Evolutionary conservation across 2,329 filamentous ascomycete species (phyloP), one percentile per base, ranked within the genome.

Genomic region (Penicillium olsonii): DNA sequence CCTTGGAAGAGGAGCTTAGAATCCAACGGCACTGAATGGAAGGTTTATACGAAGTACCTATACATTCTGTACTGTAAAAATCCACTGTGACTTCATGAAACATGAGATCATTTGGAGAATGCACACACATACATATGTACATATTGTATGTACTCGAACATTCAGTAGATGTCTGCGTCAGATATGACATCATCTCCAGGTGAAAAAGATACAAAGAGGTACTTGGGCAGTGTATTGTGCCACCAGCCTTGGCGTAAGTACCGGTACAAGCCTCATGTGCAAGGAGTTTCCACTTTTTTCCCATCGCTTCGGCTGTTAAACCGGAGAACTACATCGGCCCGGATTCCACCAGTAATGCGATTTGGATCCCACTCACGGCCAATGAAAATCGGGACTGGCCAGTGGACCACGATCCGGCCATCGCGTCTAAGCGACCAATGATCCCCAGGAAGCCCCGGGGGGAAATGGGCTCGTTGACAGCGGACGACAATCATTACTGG

Each of bases 401-500:
- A 35, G n/a, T 35, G 33, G 17, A 35, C 15, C 17, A 6, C 17
- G 10, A 31, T n/a, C 29, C n/a, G 29, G 29, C n/a, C 29, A 14
- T 31, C 27, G 27, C 27, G 40, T 35, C 27, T 22, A 42, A 33
- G 14, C 19, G 27, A 19, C 40, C 40, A 42, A 34, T 41, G 17
- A 41, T 18, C 12, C 27, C 7, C 5, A 33, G 11, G 2, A 42
- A 5, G 17, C 11, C 15, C 12, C 12, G 29, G 12, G 29, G 29
- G 39, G 17, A 17, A n/a, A 12, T 33, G 12, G 24, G 9, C 31
- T 22, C 29, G 40, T 27, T 19, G 18, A 22, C 19, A 19, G 33
- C 22, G 17, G 20, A 19, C n/a, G 42, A 37, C 10, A 27, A 44
- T 44, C 33, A 37, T 44, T 44, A 44, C 42, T 44, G 17, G 4